Base-by-base conservation (phyloP, 169 alveolate genomes). In the Eimeria maxima region DNA sequence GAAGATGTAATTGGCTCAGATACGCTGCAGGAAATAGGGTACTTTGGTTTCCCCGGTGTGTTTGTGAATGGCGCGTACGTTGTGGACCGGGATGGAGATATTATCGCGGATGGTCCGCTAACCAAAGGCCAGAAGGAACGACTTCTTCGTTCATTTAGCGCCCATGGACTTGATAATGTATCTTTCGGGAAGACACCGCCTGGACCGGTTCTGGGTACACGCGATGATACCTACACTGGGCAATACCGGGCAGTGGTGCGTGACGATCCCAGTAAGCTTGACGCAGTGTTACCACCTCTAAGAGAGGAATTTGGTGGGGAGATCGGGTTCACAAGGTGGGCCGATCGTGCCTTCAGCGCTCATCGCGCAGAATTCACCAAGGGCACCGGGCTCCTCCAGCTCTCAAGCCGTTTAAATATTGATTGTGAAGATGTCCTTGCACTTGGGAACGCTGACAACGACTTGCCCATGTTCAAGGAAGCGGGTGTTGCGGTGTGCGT, bases 381-480 rank as follows among this genome's bases (percentile, higher is more conserved):
- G 67, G 94, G 94, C 94, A 65, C 65, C 38, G 94, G 83, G 24
- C 60, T 87, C 20, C 71, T 4, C 10, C 47, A 42, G 33, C 94
- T 87, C 24, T n/a, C 53, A 6, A 45, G 33, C 24, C 50, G 45
- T 47, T 42, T 87, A 67, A 33, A 22, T 24, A 42, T 97, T 50
- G 74, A 94, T 69, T 80, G 96, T 69, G 95, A 88, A 65, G 95
- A 97, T 45, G 97, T 97, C 63, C 57, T 97, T 53, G 97, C 96
- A 20, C 94, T 97, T 53, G 98, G 98, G 4, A 98, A 97, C 84
- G 98, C 97, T 0, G 98, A 97, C 55, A 97, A 97, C 89, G 98
- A 97, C 90, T 94, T 97, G 27, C 96, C 96, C 78, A 80, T 97
- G 95, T 90, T 97, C n/a, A 71, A 88, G 3, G 97, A 91, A 7